These are phyloP conservation scores for Geotrichum restrictum DNA, from an alignment of 1,139 yeast species.

Conservation along the genomic window DNA sequence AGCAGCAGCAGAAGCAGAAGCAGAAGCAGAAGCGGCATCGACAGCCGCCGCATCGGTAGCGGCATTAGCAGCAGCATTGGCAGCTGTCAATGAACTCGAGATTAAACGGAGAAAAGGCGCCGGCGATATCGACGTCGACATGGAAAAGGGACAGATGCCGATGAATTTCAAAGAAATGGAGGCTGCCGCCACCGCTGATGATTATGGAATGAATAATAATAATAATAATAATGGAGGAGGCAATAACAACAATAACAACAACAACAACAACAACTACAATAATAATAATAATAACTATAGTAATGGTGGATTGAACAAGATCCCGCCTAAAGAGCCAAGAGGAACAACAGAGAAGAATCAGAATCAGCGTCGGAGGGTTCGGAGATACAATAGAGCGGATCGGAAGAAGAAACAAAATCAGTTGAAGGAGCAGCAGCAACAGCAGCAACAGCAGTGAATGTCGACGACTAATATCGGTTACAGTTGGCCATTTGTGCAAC, in stretches of 20 bases:
- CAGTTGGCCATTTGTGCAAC: too few relatives aligned
- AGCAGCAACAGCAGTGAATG: not conserved
- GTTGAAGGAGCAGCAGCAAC: not conserved
- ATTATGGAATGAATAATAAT: not conserved
- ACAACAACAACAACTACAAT: not conserved
- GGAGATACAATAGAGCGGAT: not conserved
- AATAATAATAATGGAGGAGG: not conserved
- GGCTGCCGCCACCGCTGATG: too few relatives aligned
- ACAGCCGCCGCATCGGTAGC: too few relatives aligned
- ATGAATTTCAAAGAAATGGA: too few relatives aligned
- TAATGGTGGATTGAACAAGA: not conserved
- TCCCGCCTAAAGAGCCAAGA: slow-evolving; percentile 2
- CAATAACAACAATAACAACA: not conserved
- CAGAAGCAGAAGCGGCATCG: too few relatives aligned
- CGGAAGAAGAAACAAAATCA: not conserved
- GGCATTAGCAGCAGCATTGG: not conserved
- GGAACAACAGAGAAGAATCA: not conserved
- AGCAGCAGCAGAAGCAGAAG: not conserved
- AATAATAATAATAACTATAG: not conserved
- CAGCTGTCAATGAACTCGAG: too few relatives aligned
- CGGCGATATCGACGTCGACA: too few relatives aligned
- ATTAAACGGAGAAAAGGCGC: too few relatives aligned
- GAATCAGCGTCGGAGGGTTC: not conserved
- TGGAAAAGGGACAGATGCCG: too few relatives aligned
- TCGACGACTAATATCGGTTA: too few relatives aligned